Conservation (phyloP, 116 monocot species). For the Iris pallida region DNA sequence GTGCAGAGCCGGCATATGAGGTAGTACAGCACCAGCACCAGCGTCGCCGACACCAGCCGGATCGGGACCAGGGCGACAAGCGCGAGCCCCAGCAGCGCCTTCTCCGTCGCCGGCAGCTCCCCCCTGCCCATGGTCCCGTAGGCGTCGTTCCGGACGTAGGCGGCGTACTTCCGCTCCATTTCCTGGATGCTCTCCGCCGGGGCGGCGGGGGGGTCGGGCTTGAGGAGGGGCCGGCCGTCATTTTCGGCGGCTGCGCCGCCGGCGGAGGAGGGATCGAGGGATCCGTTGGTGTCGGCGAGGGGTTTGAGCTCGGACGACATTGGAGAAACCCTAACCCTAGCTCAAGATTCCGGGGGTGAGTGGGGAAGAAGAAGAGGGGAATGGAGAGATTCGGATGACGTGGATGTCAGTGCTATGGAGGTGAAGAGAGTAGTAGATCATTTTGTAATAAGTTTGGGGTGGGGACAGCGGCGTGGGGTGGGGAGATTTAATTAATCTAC, state of each 20-base stretch:
- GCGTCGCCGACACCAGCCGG: conserved; percentile 48
- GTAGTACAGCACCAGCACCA: conserved; percentile 58
- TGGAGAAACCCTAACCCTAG: neutral
- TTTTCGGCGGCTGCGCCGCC: neutral
- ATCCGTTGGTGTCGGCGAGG: conserved; percentile 9
- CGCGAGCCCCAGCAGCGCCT: conserved; percentile 47
- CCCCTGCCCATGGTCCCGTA: conserved; percentile 78
- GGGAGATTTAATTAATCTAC: too few relatives aligned
- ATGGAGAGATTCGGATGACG: too few relatives aligned
- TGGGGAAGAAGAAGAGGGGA: too few relatives aligned
- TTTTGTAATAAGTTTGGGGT: too few relatives aligned
- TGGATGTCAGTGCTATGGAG: too few relatives aligned
- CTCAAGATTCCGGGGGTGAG: too few relatives aligned
- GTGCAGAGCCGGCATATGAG: conserved; percentile 77
- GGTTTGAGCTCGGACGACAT: conserved; percentile 44
- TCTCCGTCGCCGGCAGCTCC: conserved; percentile 46
- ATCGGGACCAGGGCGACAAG: conserved; percentile 54
- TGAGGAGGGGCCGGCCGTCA: conserved; percentile 51
- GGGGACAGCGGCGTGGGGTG: too few relatives aligned
- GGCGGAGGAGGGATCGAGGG: conserved; percentile 5
- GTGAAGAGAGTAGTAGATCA: too few relatives aligned
- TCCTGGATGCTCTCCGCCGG: conserved; percentile 33
- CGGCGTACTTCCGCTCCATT: conserved; percentile 63
- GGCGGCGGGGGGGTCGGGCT: neutral
- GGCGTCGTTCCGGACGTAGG: conserved; percentile 64